Base-by-base conservation (phyloP, 495 filamentous ascomycete genomes). In the Penicillium canariense region DNA sequence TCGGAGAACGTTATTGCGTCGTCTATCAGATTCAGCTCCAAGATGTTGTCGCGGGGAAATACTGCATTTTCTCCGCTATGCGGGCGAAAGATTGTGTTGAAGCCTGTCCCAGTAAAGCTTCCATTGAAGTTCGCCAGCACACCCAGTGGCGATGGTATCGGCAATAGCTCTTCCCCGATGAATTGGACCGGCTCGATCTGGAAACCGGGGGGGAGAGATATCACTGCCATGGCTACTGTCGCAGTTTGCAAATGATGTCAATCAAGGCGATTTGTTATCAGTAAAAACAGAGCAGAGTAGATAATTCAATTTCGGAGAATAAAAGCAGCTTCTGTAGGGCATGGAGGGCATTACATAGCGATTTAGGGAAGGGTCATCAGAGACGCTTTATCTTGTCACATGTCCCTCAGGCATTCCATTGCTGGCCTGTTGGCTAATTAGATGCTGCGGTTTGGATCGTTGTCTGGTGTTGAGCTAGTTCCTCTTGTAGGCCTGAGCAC, bases 31-130 rank as follows among this genome's bases (percentile, higher is more conserved):
- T 47, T 47, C 6, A 47, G 44, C 44, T 47, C 44, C 44, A 47
- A 46, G 27, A 47, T 32, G 44, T 47, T 47, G 27, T 47, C 44
- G 7, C 27, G n/a, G 5, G 44, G 44, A 47, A 47, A 47, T 47
- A 15, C 18, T 32, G 44, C 31, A 3, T n/a, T 47, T 14, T 25
- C 0, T 32, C 44, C 44, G 15, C 27, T 47, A 32, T 47, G n/a
- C 15, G 44, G 44, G 44, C 44, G 44, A 15, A 47, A 47, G 27
- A 47, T 47, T 31, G 44, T 32, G 44, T 47, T 47, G 27, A 47
- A 47, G 27, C 44, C 44, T 32, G 27, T 9, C 14, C 44, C 44
- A 32, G 27, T 47, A 32, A 47, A 47, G 44, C 15, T 47, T 47
- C 44, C 44, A 47, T 32, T 47, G 44, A 47, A 47, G 26, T 47